Evolutionary conservation across 148 eudicot species (phyloP).

Genomic region (Camellia granthamiana): DNA sequence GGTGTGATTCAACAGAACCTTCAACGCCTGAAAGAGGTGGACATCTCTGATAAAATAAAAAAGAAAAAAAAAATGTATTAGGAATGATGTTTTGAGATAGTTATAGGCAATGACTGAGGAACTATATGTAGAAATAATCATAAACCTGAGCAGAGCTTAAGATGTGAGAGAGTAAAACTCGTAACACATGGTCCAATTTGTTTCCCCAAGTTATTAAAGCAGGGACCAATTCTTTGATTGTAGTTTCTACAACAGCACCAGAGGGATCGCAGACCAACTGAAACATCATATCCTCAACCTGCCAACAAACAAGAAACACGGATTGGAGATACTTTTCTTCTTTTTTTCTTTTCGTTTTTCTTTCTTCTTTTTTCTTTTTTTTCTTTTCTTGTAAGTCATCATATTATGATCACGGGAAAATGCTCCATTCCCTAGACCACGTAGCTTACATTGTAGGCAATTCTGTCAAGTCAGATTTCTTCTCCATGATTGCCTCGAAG

Average conservation of each 20-base stretch:
- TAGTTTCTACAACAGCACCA: constrained; percentile 88
- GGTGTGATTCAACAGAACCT: constrained; percentile 85
- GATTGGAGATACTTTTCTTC: constrained; percentile 39
- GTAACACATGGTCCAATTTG: constrained; percentile 68
- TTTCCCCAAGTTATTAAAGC: constrained; percentile 83
- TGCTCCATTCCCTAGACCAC: constrained; percentile 87
- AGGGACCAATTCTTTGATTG: constrained; percentile 82
- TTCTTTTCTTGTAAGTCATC: constrained; percentile 29
- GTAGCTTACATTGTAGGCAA: constrained; percentile 97
- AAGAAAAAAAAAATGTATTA: constrained; percentile 7
- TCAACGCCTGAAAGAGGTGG: constrained; percentile 98
- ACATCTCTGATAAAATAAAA: constrained; percentile 60
- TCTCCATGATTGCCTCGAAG: constrained; percentile 98
- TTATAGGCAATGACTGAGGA: not conserved
- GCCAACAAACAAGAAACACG: constrained; percentile 36
- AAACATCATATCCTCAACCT: constrained; percentile 99
- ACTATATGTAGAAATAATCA: constrained; percentile 14
- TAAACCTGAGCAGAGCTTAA: constrained; percentile 73
- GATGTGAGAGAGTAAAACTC: constrained; percentile 62
- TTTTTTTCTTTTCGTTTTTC: constrained; percentile 10
- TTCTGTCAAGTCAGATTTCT: constrained; percentile 95
- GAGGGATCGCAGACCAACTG: constrained; percentile 94
- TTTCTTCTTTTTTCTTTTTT: constrained; percentile 10
- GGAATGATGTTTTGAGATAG: constrained; percentile 14
- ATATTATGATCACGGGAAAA: constrained; percentile 59